Percentiles rank a stretch among this genome's conserved stretches.
These are phyloP conservation scores for Umbelopsis ramanniana DNA, from an alignment of 192 early-diverging fungal genomes.

Conservation along the genomic window DNA sequence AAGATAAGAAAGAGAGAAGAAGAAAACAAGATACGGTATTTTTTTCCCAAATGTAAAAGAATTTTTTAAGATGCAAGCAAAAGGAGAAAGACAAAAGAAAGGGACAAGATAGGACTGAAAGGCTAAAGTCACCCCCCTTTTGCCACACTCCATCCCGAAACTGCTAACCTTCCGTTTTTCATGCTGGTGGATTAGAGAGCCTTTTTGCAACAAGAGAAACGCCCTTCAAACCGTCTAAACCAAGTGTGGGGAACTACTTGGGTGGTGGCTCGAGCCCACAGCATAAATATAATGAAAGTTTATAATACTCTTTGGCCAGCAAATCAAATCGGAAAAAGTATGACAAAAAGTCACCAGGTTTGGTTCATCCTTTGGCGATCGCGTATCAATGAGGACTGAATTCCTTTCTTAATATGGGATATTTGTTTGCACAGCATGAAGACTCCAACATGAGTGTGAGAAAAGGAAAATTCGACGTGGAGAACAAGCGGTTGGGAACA, in stretches of 20 bases:
- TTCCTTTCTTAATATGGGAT: conserved; percentile 2
- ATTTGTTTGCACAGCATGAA: conserved; percentile 14
- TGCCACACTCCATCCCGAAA: conserved; percentile 17
- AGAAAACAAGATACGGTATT: neutral
- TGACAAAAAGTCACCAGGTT: conserved; percentile 15
- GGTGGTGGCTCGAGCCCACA: conserved; percentile 18
- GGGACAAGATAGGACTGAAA: neutral
- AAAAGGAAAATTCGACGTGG: conserved; percentile 11
- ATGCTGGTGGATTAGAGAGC: no score
- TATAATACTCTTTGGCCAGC: no score
- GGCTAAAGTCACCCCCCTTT: neutral
- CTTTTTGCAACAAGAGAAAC: no score
- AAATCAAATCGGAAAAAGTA: neutral
- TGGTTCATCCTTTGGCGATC: conserved; percentile 7
- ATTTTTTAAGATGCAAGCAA: neutral
- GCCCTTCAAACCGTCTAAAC: no score
- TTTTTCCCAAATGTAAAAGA: neutral
- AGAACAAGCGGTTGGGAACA: neutral
- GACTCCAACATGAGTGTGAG: conserved; percentile 4
- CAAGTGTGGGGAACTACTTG: no score
- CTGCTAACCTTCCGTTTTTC: conserved; percentile 5
- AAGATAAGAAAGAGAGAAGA: neutral
- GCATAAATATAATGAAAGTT: neutral
- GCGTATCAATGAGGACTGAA: neutral
- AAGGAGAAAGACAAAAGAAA: conserved; percentile 1